phyloP scores from a whole-genome alignment of 371 early-diverging fungal species.

The Mucor ambiguus region DNA sequence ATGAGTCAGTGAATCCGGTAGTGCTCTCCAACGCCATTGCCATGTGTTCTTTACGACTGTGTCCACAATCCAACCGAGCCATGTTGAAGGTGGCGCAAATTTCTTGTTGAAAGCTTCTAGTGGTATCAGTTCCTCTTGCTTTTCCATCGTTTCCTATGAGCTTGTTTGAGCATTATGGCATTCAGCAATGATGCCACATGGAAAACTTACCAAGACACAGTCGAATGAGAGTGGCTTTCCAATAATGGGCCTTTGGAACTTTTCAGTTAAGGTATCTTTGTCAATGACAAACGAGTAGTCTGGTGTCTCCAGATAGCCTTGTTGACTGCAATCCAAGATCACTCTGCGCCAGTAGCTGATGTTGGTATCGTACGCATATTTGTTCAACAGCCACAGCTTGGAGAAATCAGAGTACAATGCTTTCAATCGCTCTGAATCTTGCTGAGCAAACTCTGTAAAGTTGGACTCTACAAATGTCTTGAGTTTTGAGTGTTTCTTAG shows the following conservation, averaged over 20 bases:
- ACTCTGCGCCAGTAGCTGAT: conserved; percentile 28
- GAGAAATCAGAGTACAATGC: conserved; percentile 39
- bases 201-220: conserved; percentile 24
- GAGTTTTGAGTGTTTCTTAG: conserved; percentile 20
- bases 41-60: conserved; percentile 18
- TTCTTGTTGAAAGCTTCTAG: conserved; percentile 20
- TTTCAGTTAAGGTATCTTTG: conserved; percentile 13
- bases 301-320: conserved; percentile 23
- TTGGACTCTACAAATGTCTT: conserved; percentile 20
- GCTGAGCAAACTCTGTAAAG: conserved; percentile 27
- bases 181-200: not conserved
- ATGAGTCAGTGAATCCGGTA: not conserved
- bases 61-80: conserved; percentile 18
- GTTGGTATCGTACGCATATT: conserved; percentile 36
- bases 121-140: conserved; percentile 32
- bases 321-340: conserved; percentile 25
- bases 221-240: conserved; percentile 28
- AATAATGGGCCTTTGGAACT: conserved; percentile 23
- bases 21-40: conserved; percentile 8
- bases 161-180: not conserved
- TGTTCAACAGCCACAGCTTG: conserved; percentile 23
- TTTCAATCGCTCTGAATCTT: conserved; percentile 22
- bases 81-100: conserved; percentile 16
- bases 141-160: conserved; percentile 22
- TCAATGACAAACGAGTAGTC: conserved; percentile 24